Percentiles rank a stretch among this genome's conserved stretches.
Evolutionary conservation across 257 asterid genomes (phyloP).

Genomic region (Nicotiana attenuata): DNA sequence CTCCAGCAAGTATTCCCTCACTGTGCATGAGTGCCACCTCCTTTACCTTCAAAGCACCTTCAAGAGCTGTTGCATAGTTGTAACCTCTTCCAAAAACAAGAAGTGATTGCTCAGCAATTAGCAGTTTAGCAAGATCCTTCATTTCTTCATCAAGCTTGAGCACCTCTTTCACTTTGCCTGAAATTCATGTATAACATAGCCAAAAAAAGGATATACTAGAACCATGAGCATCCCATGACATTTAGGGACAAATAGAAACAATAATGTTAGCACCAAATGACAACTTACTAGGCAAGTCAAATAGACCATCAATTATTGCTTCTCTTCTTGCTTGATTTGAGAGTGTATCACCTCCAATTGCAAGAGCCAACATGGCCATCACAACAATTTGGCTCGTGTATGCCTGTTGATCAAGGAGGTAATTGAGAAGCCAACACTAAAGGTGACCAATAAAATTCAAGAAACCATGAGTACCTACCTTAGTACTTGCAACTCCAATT

Average conservation of each 20-base stretch:
- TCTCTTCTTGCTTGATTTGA: constrained; percentile 80
- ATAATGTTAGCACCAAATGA: constrained; percentile 6
- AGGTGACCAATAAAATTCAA: neutral
- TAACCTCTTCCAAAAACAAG: constrained; percentile 97
- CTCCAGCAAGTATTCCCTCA: constrained; percentile 98
- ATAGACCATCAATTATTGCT: constrained; percentile 79
- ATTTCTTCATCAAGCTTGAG: constrained; percentile 89
- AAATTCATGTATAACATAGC: constrained; percentile 16
- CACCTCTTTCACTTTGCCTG: constrained; percentile 84
- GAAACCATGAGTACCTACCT: constrained; percentile 37
- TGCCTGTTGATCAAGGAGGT: constrained; percentile 50
- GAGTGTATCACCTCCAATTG: constrained; percentile 80
- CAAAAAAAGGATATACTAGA: constrained; percentile 6
- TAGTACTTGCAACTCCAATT: constrained; percentile 98
- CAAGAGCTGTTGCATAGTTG: constrained; percentile 90
- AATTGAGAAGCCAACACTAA: constrained; percentile 10
- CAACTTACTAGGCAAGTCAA: constrained; percentile 80
- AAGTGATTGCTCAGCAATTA: constrained; percentile 87
- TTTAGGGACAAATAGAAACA: neutral
- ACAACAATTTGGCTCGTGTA: constrained; percentile 96
- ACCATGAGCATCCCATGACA: neutral
- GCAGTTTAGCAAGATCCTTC: constrained; percentile 75
- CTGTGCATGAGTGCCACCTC: constrained; percentile 99
- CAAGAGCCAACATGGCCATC: constrained; percentile 98
- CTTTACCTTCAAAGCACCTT: constrained; percentile 97